Conservation (phyloP, 2,329 filamentous ascomycete genomes). For the Colletotrichum sp. region DNA sequence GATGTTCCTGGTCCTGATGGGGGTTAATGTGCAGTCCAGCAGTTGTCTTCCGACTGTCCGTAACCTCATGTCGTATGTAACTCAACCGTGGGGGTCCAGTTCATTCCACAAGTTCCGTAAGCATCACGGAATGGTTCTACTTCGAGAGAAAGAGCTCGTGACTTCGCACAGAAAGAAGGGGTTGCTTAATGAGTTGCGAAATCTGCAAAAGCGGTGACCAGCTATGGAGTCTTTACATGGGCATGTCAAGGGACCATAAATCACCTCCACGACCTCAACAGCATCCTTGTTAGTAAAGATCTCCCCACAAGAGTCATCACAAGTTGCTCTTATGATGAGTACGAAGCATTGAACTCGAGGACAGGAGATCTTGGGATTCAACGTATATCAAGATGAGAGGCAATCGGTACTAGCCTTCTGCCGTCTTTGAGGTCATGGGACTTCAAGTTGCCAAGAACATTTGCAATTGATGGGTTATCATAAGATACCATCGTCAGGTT, state of each 20-base stretch:
- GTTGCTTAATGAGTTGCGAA: neutral
- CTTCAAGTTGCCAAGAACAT: neutral
- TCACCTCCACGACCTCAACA: neutral
- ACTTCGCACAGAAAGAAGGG: neutral
- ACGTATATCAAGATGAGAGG: neutral
- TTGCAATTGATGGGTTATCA: rapidly evolving
- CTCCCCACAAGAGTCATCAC: neutral
- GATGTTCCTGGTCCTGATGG: neutral
- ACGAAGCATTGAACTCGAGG: neutral
- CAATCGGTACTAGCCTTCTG: neutral
- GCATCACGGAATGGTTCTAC: neutral
- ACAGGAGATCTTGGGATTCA: rapidly evolving
- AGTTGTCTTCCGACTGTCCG: neutral
- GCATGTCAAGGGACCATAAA: neutral
- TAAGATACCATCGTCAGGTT: neutral
- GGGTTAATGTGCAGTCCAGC: neutral
- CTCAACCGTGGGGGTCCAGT: neutral
- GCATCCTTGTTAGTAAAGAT: neutral
- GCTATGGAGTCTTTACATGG: neutral
- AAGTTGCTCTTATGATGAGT: rapidly evolving
- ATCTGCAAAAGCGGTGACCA: neutral
- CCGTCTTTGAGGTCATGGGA: neutral
- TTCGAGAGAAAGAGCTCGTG: neutral
- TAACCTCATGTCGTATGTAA: neutral
- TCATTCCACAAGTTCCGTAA: neutral